phyloP scores from a whole-genome alignment of 495 filamentous ascomycete species.

The Pseudomonodictys pantanalensis region DNA sequence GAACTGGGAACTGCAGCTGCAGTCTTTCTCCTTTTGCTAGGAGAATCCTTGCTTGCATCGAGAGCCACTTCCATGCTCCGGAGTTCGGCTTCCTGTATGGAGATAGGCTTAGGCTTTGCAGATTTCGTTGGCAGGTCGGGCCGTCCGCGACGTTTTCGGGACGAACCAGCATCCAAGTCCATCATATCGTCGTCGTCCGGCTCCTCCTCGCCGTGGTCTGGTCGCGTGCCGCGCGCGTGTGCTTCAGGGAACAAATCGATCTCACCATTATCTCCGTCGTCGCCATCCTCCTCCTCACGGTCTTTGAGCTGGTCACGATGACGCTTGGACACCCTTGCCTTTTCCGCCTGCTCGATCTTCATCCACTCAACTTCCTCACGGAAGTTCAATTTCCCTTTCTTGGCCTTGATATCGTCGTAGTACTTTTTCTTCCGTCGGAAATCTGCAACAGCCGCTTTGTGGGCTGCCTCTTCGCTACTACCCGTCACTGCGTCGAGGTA shows the following conservation, averaged over 20 bases:
- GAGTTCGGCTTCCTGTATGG: slow-evolving; percentile 14
- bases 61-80: slow-evolving; percentile 20
- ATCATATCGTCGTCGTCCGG: neutral
- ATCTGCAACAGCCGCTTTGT: neutral
- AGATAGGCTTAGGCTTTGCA: neutral
- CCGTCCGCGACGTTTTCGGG: neutral
- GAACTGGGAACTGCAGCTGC: neutral
- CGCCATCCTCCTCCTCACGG: too few species aligned
- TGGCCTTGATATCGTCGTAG: slow-evolving; percentile 8
- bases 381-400: slow-evolving; percentile 9
- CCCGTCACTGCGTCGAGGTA: slow-evolving; percentile 1
- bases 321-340: slow-evolving; percentile 21
- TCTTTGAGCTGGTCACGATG: slow-evolving; percentile 10
- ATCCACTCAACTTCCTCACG: slow-evolving; percentile 28
- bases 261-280: neutral
- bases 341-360: slow-evolving; percentile 16
- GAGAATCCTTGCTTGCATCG: slow-evolving; percentile 10
- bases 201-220: neutral
- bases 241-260: neutral
- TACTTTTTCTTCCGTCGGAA: slow-evolving; percentile 12
- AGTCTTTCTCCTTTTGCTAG: slow-evolving; percentile 17
- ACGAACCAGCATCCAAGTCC: neutral
- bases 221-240: neutral
- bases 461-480: neutral
- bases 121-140: slow-evolving; percentile 18